phyloP scores from a whole-genome alignment of 2,329 filamentous ascomycete genomes.

The Stemphylium lycopersici region DNA sequence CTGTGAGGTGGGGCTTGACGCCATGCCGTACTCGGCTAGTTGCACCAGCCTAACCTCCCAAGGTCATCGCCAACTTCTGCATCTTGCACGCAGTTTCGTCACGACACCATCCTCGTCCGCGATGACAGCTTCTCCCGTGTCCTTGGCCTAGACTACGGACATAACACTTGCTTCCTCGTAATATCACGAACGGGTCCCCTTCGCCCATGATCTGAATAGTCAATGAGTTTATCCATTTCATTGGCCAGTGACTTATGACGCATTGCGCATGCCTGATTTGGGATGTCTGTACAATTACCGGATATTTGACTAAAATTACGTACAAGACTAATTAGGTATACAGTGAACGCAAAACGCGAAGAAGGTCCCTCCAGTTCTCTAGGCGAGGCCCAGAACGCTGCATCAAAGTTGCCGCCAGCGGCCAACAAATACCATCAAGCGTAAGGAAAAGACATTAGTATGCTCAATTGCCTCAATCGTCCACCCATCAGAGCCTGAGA shows the following conservation, averaged over 20 bases:
- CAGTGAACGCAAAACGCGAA: background rate
- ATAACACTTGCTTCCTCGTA: too few relatives aligned
- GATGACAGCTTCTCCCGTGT: too few relatives aligned
- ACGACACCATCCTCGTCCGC: too few relatives aligned
- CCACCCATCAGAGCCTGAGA: background rate
- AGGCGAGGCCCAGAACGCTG: background rate
- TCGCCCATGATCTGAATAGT: too few relatives aligned
- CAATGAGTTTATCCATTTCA: too few relatives aligned
- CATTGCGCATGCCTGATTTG: too few relatives aligned
- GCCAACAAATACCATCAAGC: background rate
- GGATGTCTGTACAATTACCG: background rate
- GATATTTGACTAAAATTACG: constrained; percentile 4
- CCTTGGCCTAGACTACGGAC: too few relatives aligned
- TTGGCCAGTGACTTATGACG: background rate
- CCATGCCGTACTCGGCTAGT: constrained; percentile 13
- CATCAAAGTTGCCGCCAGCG: background rate
- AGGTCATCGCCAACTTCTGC: background rate
- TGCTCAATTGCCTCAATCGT: background rate
- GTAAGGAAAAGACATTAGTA: background rate
- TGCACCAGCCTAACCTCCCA: constrained; percentile 4
- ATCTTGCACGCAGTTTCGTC: background rate
- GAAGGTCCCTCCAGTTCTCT: background rate
- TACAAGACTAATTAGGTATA: background rate
- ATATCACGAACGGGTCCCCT: too few relatives aligned
- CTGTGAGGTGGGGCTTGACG: constrained; percentile 23